Evolutionary conservation across 768 basidiomycete genomes (phyloP), one percentile per base, ranked within the genome.

Genomic region (Ramaria sp.): DNA sequence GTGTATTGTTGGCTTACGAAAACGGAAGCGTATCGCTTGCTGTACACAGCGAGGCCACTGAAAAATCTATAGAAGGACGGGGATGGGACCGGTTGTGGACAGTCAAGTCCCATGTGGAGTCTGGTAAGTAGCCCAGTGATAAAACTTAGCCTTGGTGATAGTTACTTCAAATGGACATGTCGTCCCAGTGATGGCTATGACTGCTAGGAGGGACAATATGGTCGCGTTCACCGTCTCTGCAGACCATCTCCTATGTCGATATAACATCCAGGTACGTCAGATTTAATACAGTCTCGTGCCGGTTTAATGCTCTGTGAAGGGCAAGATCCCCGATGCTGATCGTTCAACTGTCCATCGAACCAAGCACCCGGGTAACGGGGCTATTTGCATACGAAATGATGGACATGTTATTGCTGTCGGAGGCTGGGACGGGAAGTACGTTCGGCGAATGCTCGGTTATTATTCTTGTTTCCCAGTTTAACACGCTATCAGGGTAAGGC

Each of bases 341-440:
- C 33, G 42, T 45, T 48, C 75, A 45, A 66, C 64, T 22, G 63
- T 75, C 15, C 69, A 80, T 61, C 73, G 80, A 46, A 91, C 83
- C 20, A 91, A 85, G 63, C 76, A 89, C 60, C 81, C 89, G 0
- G 92, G 93, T 3, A 92, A 92, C 64, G 78, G 78, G 0, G 78
- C 81, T 7, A 68, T 97, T n/a, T 78, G 84, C 3, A 81, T 96
- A 12, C 81, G 83, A 5, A 76, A 80, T 37, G 84, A 88, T 61
- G 90, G 84, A 0, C 78, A 78, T 20, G 80, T 97, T 0, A 86
- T 92, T 62, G 93, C 92, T 0, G 73, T 93, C 1, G 94, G 87
- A 2, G 91, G 93, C 0, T 97, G 95, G 95, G 93, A 98, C 60
- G 93, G 95, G 37, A 81, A 76, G 94, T 93, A 61, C 63, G 87